Base-by-base conservation (phyloP, 257 asterid genomes). In the Dorcoceras hygrometricum region DNA sequence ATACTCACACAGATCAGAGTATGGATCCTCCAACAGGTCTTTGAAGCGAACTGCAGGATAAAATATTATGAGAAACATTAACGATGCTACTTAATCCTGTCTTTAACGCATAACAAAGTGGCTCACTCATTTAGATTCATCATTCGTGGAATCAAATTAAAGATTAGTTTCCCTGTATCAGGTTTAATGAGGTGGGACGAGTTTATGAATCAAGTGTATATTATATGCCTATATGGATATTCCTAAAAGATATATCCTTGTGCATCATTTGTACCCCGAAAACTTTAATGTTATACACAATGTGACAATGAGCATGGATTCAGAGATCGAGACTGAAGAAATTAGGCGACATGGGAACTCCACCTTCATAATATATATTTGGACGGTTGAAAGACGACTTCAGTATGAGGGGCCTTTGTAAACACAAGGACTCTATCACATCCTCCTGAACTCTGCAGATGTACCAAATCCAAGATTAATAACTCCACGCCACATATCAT, bases 371-470 rank as follows among this genome's bases (percentile, higher is more conserved):
- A 77, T 82, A 83, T 56, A 92, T 87, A 82, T 92, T 92, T 73
- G 96, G 85, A 57, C 98, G 97, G 72, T 93, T 93, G 79, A 93
- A 93, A 43, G 98, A 90, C 48, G 98, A 89, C 77, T 86, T 89
- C 77, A 93, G 83, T 68, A 89, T 88, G 69, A 90, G 88, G 31
- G 98, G 97, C 67, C 79, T 88, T 76, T 74, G 86, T 82, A 93
- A 81, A 76, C 78, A 76, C 89, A 93, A 77, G 57, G 97, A 89
- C 51, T 75, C 79, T 63, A 87, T 86, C 77, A 93, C 91, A 72
- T 93, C 97, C 84, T 83, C 79, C 86, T 93, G 98, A 76, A 93
- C 98, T 83, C 98, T 93, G 95, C 83, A 84, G 76, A 81, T 27
- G 65, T 71, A 61, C 62, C 22, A 78, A 69, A 24, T 63, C 64